Evolutionary conservation across 768 basidiomycete species (phyloP), one percentile per base, ranked within the genome.

Genomic region (Tremella mesenterica): DNA sequence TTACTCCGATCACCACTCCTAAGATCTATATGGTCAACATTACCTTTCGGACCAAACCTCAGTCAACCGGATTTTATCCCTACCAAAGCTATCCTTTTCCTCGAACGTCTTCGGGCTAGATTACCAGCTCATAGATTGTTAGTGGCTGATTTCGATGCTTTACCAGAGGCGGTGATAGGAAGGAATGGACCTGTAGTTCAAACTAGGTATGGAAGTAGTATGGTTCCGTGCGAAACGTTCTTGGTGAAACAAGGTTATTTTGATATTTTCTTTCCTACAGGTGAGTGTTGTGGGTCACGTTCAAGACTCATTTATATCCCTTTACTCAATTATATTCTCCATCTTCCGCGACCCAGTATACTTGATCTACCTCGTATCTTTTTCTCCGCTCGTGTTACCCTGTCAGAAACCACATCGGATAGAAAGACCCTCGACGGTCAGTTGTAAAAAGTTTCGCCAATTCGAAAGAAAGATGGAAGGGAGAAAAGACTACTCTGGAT

Each of bases 211-310:
- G 82, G 81, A 41, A 85, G 85, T 55, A 80, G 80, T 44, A 91
- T 87, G 65, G 85, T 97, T 1, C 86, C 95, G 3, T 91, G 88
- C 65, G 79, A 83, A 58, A 96, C 88, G 13, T 79, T 95, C 52
- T 82, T 93, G 63, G 95, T 99, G 54, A 84, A 83, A 63, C 93
- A 86, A 66, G 95, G 95, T 7, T 92, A 84, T 76, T 99, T 99
- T 73, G 95, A 99, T 72, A 97, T 97, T 56, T 88, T 99, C 77
- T 99, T 99, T 76, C 95, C 95, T 9, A 97, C 93, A 12, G 64
- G 73, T 73, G 31, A 59, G 72, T 58, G n/a, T n/a, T n/a, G n/a
- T n/a, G n/a, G n/a, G n/a, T n/a, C n/a, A n/a, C n/a, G n/a, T n/a
- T n/a, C n/a, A n/a, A n/a, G n/a, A 31, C 9, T 27, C 4, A 33